Percentiles rank a stretch among this genome's conserved stretches.
These are phyloP conservation scores for Trebouxiophyceae sp. DNA, from an alignment of 163 green algal genomes.

Conservation along the genomic window DNA sequence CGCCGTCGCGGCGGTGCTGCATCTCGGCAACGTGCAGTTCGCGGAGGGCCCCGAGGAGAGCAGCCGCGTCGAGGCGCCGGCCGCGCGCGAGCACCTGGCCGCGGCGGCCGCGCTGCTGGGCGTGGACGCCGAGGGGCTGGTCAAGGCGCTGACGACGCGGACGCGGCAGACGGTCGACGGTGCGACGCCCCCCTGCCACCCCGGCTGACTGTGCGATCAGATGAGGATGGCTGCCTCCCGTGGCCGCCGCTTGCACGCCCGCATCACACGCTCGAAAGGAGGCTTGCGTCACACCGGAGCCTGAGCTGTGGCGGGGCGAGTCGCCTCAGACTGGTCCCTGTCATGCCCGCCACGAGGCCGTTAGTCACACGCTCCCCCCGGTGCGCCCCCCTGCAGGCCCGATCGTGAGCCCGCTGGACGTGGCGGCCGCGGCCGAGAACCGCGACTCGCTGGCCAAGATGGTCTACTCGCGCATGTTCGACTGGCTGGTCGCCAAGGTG, in stretches of 20 bases:
- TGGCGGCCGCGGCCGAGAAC: conserved; percentile 69
- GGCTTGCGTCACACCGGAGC: too few relatives aligned
- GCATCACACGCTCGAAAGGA: too few relatives aligned
- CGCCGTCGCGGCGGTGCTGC: conserved; percentile 88
- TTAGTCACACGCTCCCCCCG: too few relatives aligned
- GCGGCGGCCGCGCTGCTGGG: conserved; percentile 68
- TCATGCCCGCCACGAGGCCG: too few relatives aligned
- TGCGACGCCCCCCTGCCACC: conserved; percentile 1
- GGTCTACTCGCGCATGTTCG: conserved; percentile 84
- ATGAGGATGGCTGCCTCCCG: too few relatives aligned
- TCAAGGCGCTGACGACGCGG: conserved; percentile 80
- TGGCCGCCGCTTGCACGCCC: too few relatives aligned
- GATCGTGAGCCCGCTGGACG: conserved; percentile 85
- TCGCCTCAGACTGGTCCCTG: too few relatives aligned
- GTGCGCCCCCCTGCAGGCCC: conserved; percentile 38
- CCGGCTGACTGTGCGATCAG: too few relatives aligned
- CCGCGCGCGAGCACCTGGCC: conserved; percentile 31
- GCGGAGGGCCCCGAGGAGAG: conserved; percentile 48
- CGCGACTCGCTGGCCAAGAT: conserved; percentile 95
- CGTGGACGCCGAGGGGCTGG: conserved; percentile 57
- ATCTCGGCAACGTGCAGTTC: conserved; percentile 93
- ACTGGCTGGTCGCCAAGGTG: conserved; percentile 86
- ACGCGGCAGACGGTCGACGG: conserved; percentile 79
- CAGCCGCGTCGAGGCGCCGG: conserved; percentile 23
- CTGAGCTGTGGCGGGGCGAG: too few relatives aligned